A percentile compares a stretch with the other conserved stretches of the same genome.
phyloP scores from a whole-genome alignment of 75 land plant species.

The Selaginella moellendorffii region DNA sequence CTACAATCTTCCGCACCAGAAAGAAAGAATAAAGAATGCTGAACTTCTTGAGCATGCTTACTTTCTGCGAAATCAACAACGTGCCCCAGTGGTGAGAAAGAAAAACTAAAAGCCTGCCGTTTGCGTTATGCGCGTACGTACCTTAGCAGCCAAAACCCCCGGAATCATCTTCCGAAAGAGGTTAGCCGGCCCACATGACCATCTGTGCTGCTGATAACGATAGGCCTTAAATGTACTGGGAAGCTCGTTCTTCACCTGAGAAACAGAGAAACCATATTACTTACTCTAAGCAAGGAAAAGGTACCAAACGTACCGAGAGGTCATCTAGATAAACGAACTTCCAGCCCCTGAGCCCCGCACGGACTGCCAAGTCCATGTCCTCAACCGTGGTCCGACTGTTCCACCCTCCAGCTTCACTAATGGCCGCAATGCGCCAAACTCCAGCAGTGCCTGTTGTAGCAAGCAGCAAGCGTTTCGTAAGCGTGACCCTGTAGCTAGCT shows the following conservation, averaged over 20 bases:
- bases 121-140: no score
- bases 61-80: conserved; percentile 49
- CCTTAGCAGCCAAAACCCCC: conserved; percentile 52
- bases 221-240: conserved; percentile 85
- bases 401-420: conserved; percentile 74
- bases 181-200: conserved; percentile 90
- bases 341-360: conserved; percentile 70
- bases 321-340: conserved; percentile 44
- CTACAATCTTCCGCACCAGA: conserved; percentile 82
- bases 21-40: conserved; percentile 89
- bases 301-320: conserved; percentile 16
- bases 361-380: conserved; percentile 80
- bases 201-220: conserved; percentile 71
- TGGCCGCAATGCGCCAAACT: conserved; percentile 52
- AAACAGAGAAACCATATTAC: no score
- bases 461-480: no score
- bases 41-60: conserved; percentile 57
- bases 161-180: conserved; percentile 58
- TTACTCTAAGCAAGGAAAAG: no score
- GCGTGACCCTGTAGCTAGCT: not conserved
- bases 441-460: conserved; percentile 70
- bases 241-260: conserved; percentile 71
- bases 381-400: conserved; percentile 65
- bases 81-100: no score
- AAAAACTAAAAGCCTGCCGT: not conserved